Percentiles rank a stretch among this genome's conserved stretches.
Conservation (phyloP, 73 alveolate species). For the Paramecium biaurelia region DNA sequence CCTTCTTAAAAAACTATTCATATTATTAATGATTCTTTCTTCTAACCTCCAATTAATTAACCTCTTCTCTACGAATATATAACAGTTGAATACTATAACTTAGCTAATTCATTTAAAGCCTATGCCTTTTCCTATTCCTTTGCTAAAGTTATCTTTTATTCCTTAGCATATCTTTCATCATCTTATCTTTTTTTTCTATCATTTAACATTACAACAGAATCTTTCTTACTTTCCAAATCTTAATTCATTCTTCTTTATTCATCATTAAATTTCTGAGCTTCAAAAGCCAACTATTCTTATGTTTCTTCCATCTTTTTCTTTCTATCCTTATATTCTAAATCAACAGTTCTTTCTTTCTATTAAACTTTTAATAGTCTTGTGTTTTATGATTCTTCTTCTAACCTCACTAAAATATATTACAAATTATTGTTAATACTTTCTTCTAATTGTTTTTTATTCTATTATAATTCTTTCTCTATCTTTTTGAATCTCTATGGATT, state of each 20-base stretch:
- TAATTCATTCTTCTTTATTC: conserved; percentile 40
- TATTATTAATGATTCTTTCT: conserved; percentile 17
- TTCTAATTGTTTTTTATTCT: neutral
- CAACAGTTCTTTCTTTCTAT: conserved; percentile 4
- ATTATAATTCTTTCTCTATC: neutral
- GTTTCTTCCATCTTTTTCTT: conserved; percentile 13
- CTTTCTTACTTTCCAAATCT: conserved; percentile 34
- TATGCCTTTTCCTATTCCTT: neutral
- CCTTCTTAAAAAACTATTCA: conserved; percentile 1
- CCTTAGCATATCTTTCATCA: conserved; percentile 8
- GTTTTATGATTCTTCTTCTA: conserved; percentile 11
- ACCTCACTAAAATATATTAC: neutral
- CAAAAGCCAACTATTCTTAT: neutral
- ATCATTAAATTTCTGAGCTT: conserved; percentile 33
- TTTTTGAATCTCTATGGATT: conserved; percentile 14
- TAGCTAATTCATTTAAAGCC: neutral
- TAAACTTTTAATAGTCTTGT: conserved; percentile 5
- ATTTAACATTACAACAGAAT: conserved; percentile 10
- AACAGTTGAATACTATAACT: neutral
- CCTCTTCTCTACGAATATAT: neutral
- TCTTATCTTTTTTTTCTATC: conserved; percentile 8
- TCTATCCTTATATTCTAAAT: neutral
- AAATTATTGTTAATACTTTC: neutral
- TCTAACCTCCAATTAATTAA: neutral
- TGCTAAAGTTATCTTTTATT: neutral